Base-by-base conservation (phyloP, 2,329 filamentous ascomycete species). In the Thelonectria blattea region DNA sequence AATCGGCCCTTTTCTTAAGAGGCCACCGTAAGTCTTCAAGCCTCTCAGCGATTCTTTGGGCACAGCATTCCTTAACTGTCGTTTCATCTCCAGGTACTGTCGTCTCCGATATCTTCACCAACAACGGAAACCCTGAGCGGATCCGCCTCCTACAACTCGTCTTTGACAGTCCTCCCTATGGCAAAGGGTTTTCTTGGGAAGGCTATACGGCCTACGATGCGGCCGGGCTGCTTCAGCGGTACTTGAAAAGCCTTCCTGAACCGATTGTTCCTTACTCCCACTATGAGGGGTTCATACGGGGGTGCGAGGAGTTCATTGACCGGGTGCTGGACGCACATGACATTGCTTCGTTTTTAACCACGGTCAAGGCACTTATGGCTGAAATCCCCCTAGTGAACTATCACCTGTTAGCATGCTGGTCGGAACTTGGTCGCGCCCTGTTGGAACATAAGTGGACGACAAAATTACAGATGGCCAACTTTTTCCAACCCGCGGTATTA, bases 181-280 rank as follows among this genome's bases (percentile, higher is more conserved):
- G 39, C 17, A 42, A 17, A 9, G 9, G 7, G 3, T 42, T 32
- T 9, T 8, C 4, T 1, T 52, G 18, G 46, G 5, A 30, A 5
- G 14, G 3, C 3, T 56, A 12, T 4, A 62, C 56, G 0, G 14
- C 43, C n/a, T 48, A 60, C 2, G 52, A 62, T 9, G 42, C 37
- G 27, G 60, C 52, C 15, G 48, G 56, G 1, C n/a, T 60, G 4
- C 11, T 62, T 2, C 11, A 60, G 2, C 52, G 60, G 8, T 60
- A 62, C 30, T 24, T 60, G 1, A 60, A 56, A 11, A 56, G 47
- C 10, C 43, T 62, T 1, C 56, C 60, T 1, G 47, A 60, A 7
- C 51, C 56, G 0, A 34, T 52, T 5, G 17, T 56, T 8, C 50
- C 56, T 1, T 60, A 60, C 14, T 10, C 5, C 7, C 39, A n/a